Evolutionary conservation across 1,284 basidiomycete genomes (phyloP).

Genomic region (Hymenochaete sp.): DNA sequence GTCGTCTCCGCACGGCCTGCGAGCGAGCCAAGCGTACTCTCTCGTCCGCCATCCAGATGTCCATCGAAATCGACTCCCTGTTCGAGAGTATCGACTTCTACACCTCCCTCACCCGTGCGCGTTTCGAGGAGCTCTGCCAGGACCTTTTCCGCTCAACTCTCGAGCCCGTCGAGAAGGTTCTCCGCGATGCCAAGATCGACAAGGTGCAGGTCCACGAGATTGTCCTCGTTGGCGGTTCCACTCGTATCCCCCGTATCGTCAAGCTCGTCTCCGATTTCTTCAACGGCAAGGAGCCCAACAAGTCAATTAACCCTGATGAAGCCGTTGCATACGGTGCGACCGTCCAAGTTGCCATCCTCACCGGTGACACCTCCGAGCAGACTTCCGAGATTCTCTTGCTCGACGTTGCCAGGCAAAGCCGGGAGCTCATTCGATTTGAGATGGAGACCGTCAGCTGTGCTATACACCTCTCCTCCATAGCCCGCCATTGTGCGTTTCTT

Average conservation of each 20-base stretch:
- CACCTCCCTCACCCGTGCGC: conserved; percentile 95
- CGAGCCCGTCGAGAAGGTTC: conserved; percentile 97
- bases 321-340: conserved; percentile 99
- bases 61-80: conserved; percentile 97
- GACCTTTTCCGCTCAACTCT: conserved; percentile 96
- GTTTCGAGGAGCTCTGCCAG: conserved; percentile 97
- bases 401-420: conserved; percentile 98
- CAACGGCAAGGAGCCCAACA: conserved; percentile 94
- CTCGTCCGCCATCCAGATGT: conserved; percentile 93
- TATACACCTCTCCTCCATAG: conserved; percentile 96
- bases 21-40: conserved; percentile 99
- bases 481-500: conserved; percentile 98
- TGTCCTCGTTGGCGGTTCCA: conserved; percentile 96
- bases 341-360: conserved; percentile 97
- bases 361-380: conserved; percentile 97
- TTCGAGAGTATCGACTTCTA: conserved; percentile 99
- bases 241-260: conserved; percentile 96
- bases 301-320: conserved; percentile 99
- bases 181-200: conserved; percentile 97
- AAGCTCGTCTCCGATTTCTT: conserved; percentile 99
- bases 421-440: conserved; percentile 94
- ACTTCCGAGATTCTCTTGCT: conserved; percentile 95
- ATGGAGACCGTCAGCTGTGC: conserved; percentile 91
- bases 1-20: conserved; percentile 95
- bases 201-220: conserved; percentile 94